These are phyloP conservation scores for Crotalaria pallida DNA, from an alignment of 306 rosid species.

Conservation along the genomic window DNA sequence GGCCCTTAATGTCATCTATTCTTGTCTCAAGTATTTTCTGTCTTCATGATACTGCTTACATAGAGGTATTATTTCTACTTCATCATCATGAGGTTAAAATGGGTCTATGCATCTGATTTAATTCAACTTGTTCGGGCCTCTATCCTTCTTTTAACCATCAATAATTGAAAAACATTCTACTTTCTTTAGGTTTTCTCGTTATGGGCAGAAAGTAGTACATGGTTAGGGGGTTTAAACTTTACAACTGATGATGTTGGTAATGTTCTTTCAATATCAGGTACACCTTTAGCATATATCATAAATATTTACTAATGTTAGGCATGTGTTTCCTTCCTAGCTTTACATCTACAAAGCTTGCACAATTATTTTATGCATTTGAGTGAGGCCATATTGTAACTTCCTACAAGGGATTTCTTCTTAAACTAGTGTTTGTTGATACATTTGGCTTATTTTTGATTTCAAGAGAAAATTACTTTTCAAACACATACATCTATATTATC, in stretches of 20 bases:
- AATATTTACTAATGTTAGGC: not conserved
- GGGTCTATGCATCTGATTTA: not conserved
- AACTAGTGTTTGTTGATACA: not conserved
- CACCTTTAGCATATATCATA: not conserved
- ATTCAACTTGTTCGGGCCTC: not conserved
- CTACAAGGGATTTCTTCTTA: not conserved
- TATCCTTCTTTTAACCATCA: not conserved
- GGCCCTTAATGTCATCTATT: slow-evolving; percentile 85
- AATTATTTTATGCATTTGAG: not conserved
- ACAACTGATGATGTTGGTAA: slow-evolving; percentile 62
- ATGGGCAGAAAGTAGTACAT: slow-evolving; percentile 70
- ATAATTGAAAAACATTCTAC: not conserved
- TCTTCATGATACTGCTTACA: slow-evolving; percentile 78
- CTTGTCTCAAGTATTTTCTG: slow-evolving; percentile 53
- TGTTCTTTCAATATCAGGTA: slow-evolving; percentile 69
- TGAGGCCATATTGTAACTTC: not conserved
- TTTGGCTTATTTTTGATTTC: not conserved
- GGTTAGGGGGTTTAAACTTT: slow-evolving; percentile 58
- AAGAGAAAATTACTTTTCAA: not conserved
- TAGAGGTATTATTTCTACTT: slow-evolving; percentile 53
- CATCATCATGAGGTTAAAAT: not conserved
- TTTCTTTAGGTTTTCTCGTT: slow-evolving; percentile 66
- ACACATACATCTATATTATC: not conserved
- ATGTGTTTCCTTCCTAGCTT: not conserved
- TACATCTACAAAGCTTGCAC: not conserved